Base-by-base conservation (phyloP, 2,329 filamentous ascomycete genomes). In the Colletotrichum limetticola region DNA sequence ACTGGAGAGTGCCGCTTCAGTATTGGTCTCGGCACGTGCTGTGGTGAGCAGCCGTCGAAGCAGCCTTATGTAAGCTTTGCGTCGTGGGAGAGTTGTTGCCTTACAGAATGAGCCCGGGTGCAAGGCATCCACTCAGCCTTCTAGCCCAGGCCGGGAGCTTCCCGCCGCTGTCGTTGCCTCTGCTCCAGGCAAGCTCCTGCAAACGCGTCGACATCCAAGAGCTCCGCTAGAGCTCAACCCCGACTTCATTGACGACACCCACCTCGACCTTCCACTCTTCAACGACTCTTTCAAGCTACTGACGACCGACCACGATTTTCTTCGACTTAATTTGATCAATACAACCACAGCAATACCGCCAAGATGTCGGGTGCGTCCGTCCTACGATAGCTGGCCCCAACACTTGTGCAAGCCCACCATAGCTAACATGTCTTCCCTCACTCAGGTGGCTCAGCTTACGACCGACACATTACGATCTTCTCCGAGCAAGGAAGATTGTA, bases 401-500 rank as follows among this genome's bases (percentile, higher is more conserved):
- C 73, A 76, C 63, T 68, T 26, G 66, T 19, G 11, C 32, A 30
- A 12, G 49, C 57, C 58, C n/a, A 32, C 28, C 76, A 66, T 35
- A 78, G 77, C 80, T 83, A 79, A 82, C 77, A 60, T 67, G 28
- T 9, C 22, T 77, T 72, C 69, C 60, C 72, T 71, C 68, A 32
- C 75, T 79, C 80, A 95, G 93, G 92, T 85, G 93, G 91, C 86
- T 93, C 94, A 85, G 95, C 95, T 82, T 98, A 97, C 87, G 97
- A 99, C 86, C 92, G 97, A 89, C 97, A 99, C 86, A 99, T 99
- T 81, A 99, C 97, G 83, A 98, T 99, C 89, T 99, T 99, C 88
- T 98, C 97, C 75, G 97, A 99, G 85, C 95, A 98, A 87, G 97
- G 97, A 81, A 92, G 97, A 83, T 89, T 99, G 83, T 99, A 98